Evolutionary conservation across 2,329 filamentous ascomycete genomes (phyloP).

Genomic region (Botrytis cinerea): DNA sequence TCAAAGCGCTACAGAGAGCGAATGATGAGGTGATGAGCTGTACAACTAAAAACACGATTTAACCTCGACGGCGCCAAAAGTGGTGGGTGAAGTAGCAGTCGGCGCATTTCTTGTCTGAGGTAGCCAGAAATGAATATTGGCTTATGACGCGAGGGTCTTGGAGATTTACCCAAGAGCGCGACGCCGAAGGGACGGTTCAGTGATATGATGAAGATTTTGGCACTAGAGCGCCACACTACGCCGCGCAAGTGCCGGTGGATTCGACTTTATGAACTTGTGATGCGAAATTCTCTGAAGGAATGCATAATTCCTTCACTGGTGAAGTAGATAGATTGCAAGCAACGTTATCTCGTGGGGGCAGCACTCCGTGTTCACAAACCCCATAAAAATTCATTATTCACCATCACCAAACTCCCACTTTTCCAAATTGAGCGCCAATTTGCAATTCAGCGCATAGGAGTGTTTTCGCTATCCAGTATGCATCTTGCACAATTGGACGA

Average conservation of each 20-base stretch:
- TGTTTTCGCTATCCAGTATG: slow-evolving; percentile 1
- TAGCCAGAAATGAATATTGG: background rate
- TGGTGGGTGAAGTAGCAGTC: background rate
- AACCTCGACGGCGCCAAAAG: slow-evolving; percentile 1
- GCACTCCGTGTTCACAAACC: slow-evolving; percentile 4
- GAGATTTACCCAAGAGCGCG: background rate
- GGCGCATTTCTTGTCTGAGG: background rate
- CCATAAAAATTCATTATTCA: slow-evolving; percentile 10
- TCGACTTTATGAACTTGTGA: background rate
- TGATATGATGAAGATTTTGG: background rate
- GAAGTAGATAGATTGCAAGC: slow-evolving; percentile 1
- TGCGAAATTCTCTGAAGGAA: background rate
- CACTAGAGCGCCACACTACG: background rate
- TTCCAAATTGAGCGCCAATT: slow-evolving; percentile 11
- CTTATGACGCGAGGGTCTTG: background rate
- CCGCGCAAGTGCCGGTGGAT: slow-evolving; percentile 2
- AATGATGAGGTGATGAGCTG: slow-evolving; percentile 1
- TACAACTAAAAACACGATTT: background rate
- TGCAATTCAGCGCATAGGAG: slow-evolving; percentile 7
- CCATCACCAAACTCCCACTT: slow-evolving; percentile 1
- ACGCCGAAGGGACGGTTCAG: slow-evolving; percentile 2
- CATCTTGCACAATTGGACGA: slow-evolving; percentile 16
- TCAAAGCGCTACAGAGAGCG: background rate
- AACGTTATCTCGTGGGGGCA: slow-evolving; percentile 6
- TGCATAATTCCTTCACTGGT: background rate